Conservation (phyloP, 495 filamentous ascomycete species). For the Penicillium canariense region DNA sequence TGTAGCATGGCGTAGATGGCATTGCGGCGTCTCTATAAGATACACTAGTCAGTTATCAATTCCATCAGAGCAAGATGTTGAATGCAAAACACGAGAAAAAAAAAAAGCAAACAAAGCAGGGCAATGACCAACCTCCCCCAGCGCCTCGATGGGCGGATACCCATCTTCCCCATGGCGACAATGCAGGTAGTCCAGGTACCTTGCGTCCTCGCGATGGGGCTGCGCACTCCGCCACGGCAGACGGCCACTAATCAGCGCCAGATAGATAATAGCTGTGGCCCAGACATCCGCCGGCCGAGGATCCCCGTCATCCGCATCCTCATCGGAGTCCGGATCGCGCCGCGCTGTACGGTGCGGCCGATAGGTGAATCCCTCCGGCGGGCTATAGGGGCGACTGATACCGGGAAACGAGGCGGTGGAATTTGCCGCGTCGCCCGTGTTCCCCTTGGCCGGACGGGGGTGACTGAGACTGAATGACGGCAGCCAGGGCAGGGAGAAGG, state of each 20-base stretch:
- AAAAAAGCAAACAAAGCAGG: neutral
- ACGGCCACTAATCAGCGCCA: conserved; percentile 89
- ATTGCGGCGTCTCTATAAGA: conserved; percentile 24
- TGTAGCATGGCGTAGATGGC: conserved; percentile 29
- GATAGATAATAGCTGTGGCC: conserved; percentile 93
- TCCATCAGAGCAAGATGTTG: neutral
- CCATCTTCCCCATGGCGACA: conserved; percentile 79
- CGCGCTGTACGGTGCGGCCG: neutral
- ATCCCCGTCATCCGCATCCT: conserved; percentile 68
- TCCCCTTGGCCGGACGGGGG: neutral
- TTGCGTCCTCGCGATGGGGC: conserved; percentile 78
- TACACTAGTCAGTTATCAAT: neutral
- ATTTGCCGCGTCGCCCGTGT: neutral
- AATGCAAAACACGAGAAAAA: neutral
- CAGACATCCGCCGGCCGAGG: conserved; percentile 90
- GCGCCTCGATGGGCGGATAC: conserved; percentile 84
- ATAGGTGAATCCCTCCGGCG: conserved; percentile 17
- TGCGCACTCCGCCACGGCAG: conserved; percentile 86
- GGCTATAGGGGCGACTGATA: conserved; percentile 21
- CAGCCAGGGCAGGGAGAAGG: conserved; percentile 17
- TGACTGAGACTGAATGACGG: conserved; percentile 2
- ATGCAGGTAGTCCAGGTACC: conserved; percentile 80
- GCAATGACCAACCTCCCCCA: conserved; percentile 69
- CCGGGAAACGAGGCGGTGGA: conserved; percentile 15
- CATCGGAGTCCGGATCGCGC: conserved; percentile 21